Base-by-base conservation (phyloP, 495 filamentous ascomycete species). In the Bryoglossum gracile region DNA sequence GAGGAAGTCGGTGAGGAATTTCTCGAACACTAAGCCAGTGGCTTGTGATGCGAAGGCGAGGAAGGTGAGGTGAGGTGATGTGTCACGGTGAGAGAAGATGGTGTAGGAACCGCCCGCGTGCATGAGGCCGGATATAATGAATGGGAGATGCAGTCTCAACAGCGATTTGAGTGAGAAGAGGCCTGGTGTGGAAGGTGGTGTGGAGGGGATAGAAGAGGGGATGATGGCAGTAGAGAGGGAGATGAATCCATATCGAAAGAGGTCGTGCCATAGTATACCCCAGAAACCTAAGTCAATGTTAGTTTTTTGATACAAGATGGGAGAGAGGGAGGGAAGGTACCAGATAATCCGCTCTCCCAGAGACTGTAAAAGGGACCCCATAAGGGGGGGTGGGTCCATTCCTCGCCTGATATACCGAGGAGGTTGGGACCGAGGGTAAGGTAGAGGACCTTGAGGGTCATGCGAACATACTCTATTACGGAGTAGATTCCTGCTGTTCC, bases 71-170 rank as follows among this genome's bases (percentile, higher is more conserved):
- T 47, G 58, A 11, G 68, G 72, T 4, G 54, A 56, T 0, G 73
- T 76, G 4, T 61, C 48, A n/a, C n/a, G n/a, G n/a, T n/a, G n/a
- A 1, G 67, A 60, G 22, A 77, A 54, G 5, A 73, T 60, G 0
- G 73, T 77, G 49, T 73, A 71, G 40, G 75, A 78, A 0, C 79
- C 82, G 14, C 64, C 63, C n/a, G 73, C 72, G 52, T 86, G 83
- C 14, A 87, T 55, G 3, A 74, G 30, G 0, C 76, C 81, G 14
- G 80, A 84, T 8, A 75, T 18, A 1, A 23, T 16, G 22, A 47
- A 47, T 18, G 24, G 10, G 2, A 47, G 4, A 4, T 36, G 32
- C 22, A 47, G 16, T 0, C 32, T 14, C n/a, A 47, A 23, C 16
- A 46, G 26, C 11, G 21, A 9, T 6, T 11, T 8, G 8, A 26